Evolutionary conservation across 306 rosid genomes (phyloP).

Genomic region (Comarum palustre): DNA sequence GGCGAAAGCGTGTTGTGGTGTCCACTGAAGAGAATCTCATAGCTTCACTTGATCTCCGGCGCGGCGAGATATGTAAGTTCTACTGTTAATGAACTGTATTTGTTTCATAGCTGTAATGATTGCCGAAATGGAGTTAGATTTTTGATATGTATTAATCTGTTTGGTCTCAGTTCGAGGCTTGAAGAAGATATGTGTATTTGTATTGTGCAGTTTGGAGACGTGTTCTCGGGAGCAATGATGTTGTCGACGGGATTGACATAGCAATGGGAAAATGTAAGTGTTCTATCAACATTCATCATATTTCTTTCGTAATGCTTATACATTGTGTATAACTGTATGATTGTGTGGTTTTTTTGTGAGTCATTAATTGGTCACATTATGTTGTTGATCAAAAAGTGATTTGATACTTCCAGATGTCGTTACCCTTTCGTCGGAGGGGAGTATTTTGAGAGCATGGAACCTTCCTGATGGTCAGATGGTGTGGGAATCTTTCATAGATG

Average conservation of each 20-base stretch:
- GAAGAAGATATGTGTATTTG: slow-evolving; percentile 24
- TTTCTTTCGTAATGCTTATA: background rate
- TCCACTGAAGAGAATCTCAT: slow-evolving; percentile 91
- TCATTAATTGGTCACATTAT: background rate
- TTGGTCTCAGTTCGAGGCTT: background rate
- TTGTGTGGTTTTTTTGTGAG: background rate
- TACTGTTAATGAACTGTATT: background rate
- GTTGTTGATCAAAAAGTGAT: slow-evolving; percentile 14
- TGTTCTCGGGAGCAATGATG: slow-evolving; percentile 69
- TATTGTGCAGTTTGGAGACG: slow-evolving; percentile 96
- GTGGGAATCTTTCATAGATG: slow-evolving; percentile 79
- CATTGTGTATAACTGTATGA: background rate
- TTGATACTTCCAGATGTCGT: slow-evolving; percentile 65
- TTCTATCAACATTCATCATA: slow-evolving; percentile 9
- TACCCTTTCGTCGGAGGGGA: slow-evolving; percentile 84
- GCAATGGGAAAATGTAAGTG: slow-evolving; percentile 87
- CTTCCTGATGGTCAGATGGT: slow-evolving; percentile 99
- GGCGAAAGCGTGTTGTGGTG: slow-evolving; percentile 88
- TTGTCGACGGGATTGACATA: slow-evolving; percentile 65
- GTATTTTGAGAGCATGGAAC: slow-evolving; percentile 90
- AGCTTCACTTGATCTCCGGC: slow-evolving; percentile 99
- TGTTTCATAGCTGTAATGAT: background rate
- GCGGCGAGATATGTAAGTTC: slow-evolving; percentile 82
- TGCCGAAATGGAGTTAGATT: background rate
- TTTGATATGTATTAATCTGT: background rate